Base-by-base conservation (phyloP, 2,329 filamentous ascomycete genomes). In the Hypoxylon sp. region DNA sequence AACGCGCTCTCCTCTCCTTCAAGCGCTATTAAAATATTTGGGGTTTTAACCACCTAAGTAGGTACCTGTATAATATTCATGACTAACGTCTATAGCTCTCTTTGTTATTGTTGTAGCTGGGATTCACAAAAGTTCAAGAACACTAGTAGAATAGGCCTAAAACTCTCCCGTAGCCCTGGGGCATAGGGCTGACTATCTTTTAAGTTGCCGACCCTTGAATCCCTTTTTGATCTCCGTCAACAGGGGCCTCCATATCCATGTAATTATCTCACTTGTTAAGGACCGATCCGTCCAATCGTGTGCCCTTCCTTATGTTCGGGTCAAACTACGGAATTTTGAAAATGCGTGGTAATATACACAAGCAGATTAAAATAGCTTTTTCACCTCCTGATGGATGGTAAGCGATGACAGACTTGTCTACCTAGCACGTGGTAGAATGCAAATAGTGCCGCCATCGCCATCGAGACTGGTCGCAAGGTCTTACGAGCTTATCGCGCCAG, bases 241-340 rank as follows among this genome's bases (percentile, higher is more conserved):
- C 58, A 62, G 30, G 62, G 66, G 58, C 46, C n/a, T 37, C 30
- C 3, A 13, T 27, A 72, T 56, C 69, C 69, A 68, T 69, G 69
- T 70, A 63, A 67, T 66, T 72, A 72, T 70, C 61, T 68, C 57
- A 60, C 20, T 11, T 61, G 50, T 70, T 72, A 71, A 57, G 68
- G n/a, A 48, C 7, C 6, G 13, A 17, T 35, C 53, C 10, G 31
- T 37, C 69, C 69, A 72, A 72, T 72, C 25, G 59, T 20, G 49
- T 56, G 51, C 35, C 5, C 35, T 72, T 60, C 69, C 69, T 61
- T 63, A 33, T 61, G 33, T 56, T 72, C 69, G 69, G 69, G 69
- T 61, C 67, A 53, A 64, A 63, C 50, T 40, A 61, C 57, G 22
- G 27, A 62, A 59, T 33, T 20, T 58, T 33, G 35, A 48, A 55